Conservation (phyloP, 1,284 basidiomycete species). For the Sanghuangporus sanghuang region DNA sequence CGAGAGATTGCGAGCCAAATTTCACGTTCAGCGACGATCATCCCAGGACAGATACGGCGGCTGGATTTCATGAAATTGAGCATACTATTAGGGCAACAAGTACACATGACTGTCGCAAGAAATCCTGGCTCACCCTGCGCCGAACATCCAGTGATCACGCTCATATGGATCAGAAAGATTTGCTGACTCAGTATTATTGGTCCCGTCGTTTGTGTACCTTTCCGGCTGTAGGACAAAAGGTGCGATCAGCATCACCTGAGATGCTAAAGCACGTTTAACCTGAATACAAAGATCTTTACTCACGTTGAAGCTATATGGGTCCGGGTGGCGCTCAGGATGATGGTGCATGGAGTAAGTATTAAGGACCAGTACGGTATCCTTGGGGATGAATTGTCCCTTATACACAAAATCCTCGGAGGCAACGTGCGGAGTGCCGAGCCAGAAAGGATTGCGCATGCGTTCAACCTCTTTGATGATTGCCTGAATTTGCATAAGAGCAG, state of each 20-base stretch:
- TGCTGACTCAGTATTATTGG: constrained; percentile 29
- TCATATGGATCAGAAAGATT: constrained; percentile 35
- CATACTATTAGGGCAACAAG: constrained; percentile 6
- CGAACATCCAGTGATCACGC: constrained; percentile 42
- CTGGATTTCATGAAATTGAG: constrained; percentile 15
- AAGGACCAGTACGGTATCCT: constrained; percentile 32
- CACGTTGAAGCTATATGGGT: constrained; percentile 26
- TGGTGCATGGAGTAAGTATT: constrained; percentile 37
- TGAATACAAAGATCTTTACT: neutral
- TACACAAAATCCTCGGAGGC: constrained; percentile 21
- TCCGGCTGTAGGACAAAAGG: constrained; percentile 28
- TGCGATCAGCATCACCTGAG: neutral
- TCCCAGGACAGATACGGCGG: constrained; percentile 23
- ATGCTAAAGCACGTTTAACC: neutral
- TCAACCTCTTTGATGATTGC: constrained; percentile 17
- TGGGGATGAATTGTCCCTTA: constrained; percentile 21
- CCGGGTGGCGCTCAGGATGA: constrained; percentile 32
- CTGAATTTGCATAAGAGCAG: neutral
- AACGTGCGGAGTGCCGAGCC: constrained; percentile 26
- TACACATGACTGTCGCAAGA: neutral
- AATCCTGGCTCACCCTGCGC: constrained; percentile 28
- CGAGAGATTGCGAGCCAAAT: constrained; percentile 9
- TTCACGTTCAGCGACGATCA: constrained; percentile 17
- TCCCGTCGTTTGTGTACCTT: constrained; percentile 28
- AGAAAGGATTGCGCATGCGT: constrained; percentile 35